A percentile compares a stretch with the other conserved stretches of the same genome.
Evolutionary conservation across 2,329 filamentous ascomycete genomes (phyloP).

Genomic region (Botrytis pseudocinerea): DNA sequence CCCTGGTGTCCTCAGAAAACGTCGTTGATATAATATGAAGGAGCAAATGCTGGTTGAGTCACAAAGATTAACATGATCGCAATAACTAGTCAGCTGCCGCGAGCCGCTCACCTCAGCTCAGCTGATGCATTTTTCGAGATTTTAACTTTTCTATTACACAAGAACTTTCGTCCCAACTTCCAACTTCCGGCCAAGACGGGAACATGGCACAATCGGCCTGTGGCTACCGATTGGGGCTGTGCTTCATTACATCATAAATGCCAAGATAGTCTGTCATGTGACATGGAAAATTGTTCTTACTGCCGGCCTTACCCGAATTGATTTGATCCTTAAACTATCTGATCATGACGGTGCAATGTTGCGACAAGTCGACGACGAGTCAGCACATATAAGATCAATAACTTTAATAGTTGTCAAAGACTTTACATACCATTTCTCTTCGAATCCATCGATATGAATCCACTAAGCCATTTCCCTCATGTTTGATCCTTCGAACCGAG

Average conservation of each 20-base stretch:
- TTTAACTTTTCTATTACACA: background rate
- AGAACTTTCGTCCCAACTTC: background rate
- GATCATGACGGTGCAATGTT: background rate
- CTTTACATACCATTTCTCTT: background rate
- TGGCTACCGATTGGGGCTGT: slow-evolving; percentile 8
- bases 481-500: background rate
- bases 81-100: background rate
- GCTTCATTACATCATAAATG: background rate
- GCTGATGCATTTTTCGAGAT: slow-evolving; percentile 8
- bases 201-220: background rate
- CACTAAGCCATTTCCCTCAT: background rate
- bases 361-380: background rate
- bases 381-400: background rate
- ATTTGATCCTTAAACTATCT: background rate
- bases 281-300: slow-evolving; percentile 5
- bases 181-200: background rate
- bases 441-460: background rate
- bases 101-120: slow-evolving; percentile 7
- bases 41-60: background rate
- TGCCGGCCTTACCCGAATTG: background rate
- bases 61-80: background rate
- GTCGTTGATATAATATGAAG: background rate
- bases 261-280: background rate
- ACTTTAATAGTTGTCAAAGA: background rate
- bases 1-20: background rate